A percentile compares a stretch with the other conserved stretches of the same genome.
phyloP scores from a whole-genome alignment of 108 stramenopile genomes.

The Cyclostephanos tholiformis region DNA sequence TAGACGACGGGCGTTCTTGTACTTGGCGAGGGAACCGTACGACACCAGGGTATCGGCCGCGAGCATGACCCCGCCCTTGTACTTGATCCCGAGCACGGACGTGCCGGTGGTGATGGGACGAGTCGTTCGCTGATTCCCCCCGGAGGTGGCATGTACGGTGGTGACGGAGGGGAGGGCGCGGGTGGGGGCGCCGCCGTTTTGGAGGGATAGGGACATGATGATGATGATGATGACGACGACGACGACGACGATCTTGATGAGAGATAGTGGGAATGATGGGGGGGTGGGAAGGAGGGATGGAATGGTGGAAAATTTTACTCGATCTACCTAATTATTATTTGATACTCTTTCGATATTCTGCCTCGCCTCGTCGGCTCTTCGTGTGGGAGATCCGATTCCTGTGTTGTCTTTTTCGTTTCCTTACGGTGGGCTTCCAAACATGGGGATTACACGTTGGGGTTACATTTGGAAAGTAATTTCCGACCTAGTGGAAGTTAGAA shows the following conservation, averaged over 20 bases:
- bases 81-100: slow-evolving; percentile 93
- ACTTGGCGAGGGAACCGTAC: slow-evolving; percentile 96
- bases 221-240: neutral
- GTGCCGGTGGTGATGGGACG: slow-evolving; percentile 98
- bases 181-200: slow-evolving; percentile 39
- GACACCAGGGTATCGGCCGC: slow-evolving; percentile 96
- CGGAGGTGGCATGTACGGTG: neutral
- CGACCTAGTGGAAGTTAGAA: too few relatives aligned
- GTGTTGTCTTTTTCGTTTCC: too few relatives aligned
- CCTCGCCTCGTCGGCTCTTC: neutral
- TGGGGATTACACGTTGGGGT: too few relatives aligned
- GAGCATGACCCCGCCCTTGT: slow-evolving; percentile 95
- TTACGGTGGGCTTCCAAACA: too few relatives aligned
- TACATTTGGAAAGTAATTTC: too few relatives aligned
- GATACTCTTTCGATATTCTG: too few relatives aligned
- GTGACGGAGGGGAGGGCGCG: slow-evolving; percentile 40
- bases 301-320: slow-evolving; percentile 22
- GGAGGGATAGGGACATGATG: slow-evolving; percentile 52
- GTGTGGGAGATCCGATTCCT: neutral
- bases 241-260: neutral
- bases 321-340: neutral
- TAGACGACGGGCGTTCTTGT: slow-evolving; percentile 89
- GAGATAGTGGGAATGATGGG: neutral
- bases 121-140: slow-evolving; percentile 62
- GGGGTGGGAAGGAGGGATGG: slow-evolving; percentile 18